Conservation (phyloP, 2,329 filamentous ascomycete species). For the Botryotinia globosa region DNA sequence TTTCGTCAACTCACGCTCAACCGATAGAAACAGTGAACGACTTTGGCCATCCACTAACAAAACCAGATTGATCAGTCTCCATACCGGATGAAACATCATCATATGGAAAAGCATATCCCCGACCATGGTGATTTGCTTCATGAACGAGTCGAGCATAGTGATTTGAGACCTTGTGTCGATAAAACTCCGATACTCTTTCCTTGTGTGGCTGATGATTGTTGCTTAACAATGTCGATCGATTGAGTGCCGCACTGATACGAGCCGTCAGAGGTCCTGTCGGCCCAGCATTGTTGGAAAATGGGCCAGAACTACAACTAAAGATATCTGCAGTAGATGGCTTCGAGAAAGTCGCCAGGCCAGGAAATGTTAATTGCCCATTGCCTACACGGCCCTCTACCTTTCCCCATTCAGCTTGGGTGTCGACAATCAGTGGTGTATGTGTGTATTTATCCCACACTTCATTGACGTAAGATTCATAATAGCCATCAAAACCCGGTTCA, state of each 20-base stretch:
- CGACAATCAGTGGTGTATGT: constrained; percentile 50
- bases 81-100: constrained; percentile 63
- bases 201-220: constrained; percentile 48
- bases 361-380: constrained; percentile 38
- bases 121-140: constrained; percentile 54
- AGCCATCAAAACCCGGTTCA: constrained; percentile 41
- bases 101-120: constrained; percentile 65
- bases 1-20: neutral
- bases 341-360: constrained; percentile 49
- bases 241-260: constrained; percentile 32
- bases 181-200: constrained; percentile 53
- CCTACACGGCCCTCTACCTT: constrained; percentile 50
- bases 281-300: constrained; percentile 46
- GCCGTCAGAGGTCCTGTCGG: constrained; percentile 28
- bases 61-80: constrained; percentile 58
- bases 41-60: constrained; percentile 31
- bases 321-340: constrained; percentile 61
- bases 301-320: constrained; percentile 63
- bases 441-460: constrained; percentile 44
- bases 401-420: constrained; percentile 61
- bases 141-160: constrained; percentile 63
- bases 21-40: constrained; percentile 17
- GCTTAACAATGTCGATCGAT: constrained; percentile 32
- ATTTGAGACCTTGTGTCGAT: constrained; percentile 55
- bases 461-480: constrained; percentile 47